These are phyloP conservation scores for Lanzia echinophila DNA, from an alignment of 2,329 filamentous ascomycete genomes.

Conservation along the genomic window DNA sequence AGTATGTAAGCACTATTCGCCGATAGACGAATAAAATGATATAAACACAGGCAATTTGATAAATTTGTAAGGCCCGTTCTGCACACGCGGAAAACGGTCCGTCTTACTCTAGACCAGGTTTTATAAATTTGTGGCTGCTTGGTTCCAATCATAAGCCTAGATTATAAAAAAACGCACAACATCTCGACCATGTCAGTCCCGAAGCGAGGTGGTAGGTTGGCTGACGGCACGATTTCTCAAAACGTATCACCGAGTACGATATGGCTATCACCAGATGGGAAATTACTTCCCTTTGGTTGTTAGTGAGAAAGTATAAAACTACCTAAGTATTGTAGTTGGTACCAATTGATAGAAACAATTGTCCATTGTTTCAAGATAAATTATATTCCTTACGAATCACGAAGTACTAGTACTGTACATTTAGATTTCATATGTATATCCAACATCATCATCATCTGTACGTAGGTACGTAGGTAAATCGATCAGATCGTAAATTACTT, in stretches of 20 bases:
- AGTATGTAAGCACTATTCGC: conserved; percentile 2
- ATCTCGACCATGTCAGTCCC: conserved; percentile 6
- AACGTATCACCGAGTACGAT: not conserved
- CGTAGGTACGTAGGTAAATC: no score
- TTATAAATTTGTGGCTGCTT: not conserved
- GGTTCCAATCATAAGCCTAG: not conserved
- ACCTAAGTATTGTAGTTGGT: not conserved
- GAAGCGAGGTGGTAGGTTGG: not conserved
- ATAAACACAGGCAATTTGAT: not conserved
- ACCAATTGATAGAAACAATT: not conserved
- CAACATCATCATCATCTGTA: no score
- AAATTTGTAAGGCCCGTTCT: not conserved
- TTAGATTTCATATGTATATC: no score
- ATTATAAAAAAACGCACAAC: conserved; percentile 1
- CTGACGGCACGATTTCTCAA: not conserved
- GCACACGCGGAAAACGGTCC: conserved; percentile 14
- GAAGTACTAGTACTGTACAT: no score
- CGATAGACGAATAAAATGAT: not conserved
- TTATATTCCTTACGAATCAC: no score
- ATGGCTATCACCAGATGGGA: not conserved
- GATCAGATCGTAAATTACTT: no score
- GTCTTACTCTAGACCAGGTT: conserved; percentile 8
- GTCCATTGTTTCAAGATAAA: not conserved
- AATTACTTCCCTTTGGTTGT: not conserved
- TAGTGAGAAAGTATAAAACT: not conserved